Evolutionary conservation across 768 basidiomycete species (phyloP), one percentile per base, ranked within the genome.

Genomic region (Melanogaster broomeanus): DNA sequence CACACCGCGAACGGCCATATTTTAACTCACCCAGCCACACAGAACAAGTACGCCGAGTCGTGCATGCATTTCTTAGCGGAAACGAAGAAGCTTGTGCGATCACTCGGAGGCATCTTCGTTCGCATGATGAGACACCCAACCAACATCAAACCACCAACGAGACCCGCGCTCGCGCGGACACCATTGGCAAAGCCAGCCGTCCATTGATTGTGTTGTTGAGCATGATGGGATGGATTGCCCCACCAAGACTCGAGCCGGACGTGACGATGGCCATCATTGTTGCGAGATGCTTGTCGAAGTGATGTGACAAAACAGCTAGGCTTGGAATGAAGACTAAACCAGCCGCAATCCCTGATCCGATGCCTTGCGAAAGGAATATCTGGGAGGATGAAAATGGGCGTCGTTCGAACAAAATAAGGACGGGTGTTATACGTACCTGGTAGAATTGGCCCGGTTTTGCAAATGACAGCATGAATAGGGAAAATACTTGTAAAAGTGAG

Each of bases 301-400:
- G 73, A 28, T 80, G 79, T 2, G 75, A 72, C 12, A 74, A 52
- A 21, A 80, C 65, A 11, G 72, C 73, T 2, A 78, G 42, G 1
- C 69, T 62, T 0, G 85, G 79, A 28, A 80, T 58, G 55, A 74
- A 80, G 11, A 74, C 55, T 21, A 82, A 31, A 5, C 82, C 83
- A 11, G 70, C 61, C 4, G 74, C 76, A 2, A 81, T 61, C 2
- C 81, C 80, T 10, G 73, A 57, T 0, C 71, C 74, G 5, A 83
- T 33, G 0, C 82, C 82, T 61, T 81, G 78, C 0, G 74, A 55
- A 16, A 83, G 68, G 55, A 83, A 73, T 6, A 84, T 63, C 76
- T 80, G 39, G 6, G 19, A 13, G 19, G 46, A 5, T 51, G 27
- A 33, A 10, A 37, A 27, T 15, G 11, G 24, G 7, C 25, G 18